A percentile compares a stretch with the other conserved stretches of the same genome.
Evolutionary conservation across 352 stramenopile genomes (phyloP).

Genomic region (Hyaloperonospora brassicae): DNA sequence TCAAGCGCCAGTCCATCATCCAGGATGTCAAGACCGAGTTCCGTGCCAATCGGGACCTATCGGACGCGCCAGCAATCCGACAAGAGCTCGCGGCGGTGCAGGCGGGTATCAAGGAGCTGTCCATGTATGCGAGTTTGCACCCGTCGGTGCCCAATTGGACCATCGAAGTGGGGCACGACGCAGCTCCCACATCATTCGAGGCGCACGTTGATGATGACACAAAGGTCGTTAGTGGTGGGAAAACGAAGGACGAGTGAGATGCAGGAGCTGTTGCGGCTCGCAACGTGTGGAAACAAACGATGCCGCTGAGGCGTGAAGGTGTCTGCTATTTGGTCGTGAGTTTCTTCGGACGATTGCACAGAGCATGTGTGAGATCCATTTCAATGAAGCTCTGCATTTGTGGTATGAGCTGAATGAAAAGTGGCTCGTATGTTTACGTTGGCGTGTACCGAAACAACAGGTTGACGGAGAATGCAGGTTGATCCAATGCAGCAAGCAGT

Average conservation of each 20-base stretch:
- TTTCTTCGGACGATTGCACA: background rate
- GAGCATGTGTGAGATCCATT: background rate
- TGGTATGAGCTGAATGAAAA: too few relatives aligned
- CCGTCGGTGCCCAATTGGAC: conserved; percentile 49
- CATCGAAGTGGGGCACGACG: conserved; percentile 63
- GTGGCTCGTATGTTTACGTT: too few relatives aligned
- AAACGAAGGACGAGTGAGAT: conserved; percentile 26
- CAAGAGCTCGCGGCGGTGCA: conserved; percentile 61
- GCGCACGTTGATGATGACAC: conserved; percentile 19
- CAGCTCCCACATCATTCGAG: conserved; percentile 16
- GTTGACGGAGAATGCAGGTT: too few relatives aligned
- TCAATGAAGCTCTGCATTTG: too few relatives aligned
- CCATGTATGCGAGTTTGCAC: conserved; percentile 66
- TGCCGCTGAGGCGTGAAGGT: background rate
- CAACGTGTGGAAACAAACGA: conserved; percentile 6
- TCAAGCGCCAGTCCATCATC: conserved; percentile 78
- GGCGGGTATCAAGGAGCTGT: conserved; percentile 67
- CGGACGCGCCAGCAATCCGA: conserved; percentile 47
- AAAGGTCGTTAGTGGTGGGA: conserved; percentile 44
- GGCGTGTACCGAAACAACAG: too few relatives aligned
- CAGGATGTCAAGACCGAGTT: conserved; percentile 82
- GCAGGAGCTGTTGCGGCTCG: conserved; percentile 6
- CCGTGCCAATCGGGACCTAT: conserved; percentile 64
- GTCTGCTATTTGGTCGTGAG: background rate
- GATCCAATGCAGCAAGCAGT: too few relatives aligned